Evolutionary conservation across 805 yeast genomes (phyloP), one percentile per base, ranked within the genome.

Genomic region (Metschnikowia shivogae): DNA sequence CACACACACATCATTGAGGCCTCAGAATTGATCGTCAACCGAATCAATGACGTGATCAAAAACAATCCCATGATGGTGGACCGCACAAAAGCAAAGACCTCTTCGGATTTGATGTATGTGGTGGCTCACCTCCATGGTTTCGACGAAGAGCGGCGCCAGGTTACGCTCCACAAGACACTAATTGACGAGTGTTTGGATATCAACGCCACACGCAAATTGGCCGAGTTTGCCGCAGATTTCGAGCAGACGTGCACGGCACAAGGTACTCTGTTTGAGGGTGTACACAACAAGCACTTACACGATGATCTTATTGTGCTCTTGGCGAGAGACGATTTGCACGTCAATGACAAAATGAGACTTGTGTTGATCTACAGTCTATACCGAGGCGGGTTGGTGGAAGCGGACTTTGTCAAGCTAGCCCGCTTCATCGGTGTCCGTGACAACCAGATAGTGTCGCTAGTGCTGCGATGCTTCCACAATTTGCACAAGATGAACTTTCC

Each of bases 241-340:
- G 98, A 93, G 64, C 97, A 90, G 65, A 78, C 82, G 14, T 74
- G 89, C 51, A 79, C 85, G 4, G 86, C 89, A 4, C 79, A 80
- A 35, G 95, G 95, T 19, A 62, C 76, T 3, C 82, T 81, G 45
- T 71, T 81, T 38, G 86, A 87, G 51, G 89, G 92, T 3, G 75
- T 74, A 24, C 77, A 77, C 53, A 74, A 76, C 36, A 78, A 78
- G 53, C 73, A 76, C 42, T 65, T 86, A 20, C 81, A 85, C 28
- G 85, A 80, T 42, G 79, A 77, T 30, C 65, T 89, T 45, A 69
- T 90, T 26, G 72, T 66, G 3, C 59, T 82, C 19, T 68, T 92
- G 19, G 66, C 72, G 0, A 64, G 77, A 36, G 71, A 68, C 22
- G 72, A 67, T 34, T 71, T 81, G 36, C 78, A 71, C 26, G 70